These are phyloP conservation scores for Cinnamomum chago DNA, from an alignment of 164 flowering plant species.

Conservation along the genomic window DNA sequence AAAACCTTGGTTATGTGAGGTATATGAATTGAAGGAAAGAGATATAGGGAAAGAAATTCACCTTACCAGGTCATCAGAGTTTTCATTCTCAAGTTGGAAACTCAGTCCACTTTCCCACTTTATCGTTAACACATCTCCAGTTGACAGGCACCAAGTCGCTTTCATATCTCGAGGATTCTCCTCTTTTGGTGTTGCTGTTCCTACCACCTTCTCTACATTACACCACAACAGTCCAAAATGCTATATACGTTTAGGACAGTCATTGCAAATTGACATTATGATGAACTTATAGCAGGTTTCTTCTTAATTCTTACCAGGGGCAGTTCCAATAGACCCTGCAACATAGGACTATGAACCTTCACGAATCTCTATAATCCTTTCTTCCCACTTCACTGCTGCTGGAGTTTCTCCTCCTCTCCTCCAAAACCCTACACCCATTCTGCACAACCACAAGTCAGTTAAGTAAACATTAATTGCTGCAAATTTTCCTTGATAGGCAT, in stretches of 20 bases:
- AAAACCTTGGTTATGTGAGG: background rate
- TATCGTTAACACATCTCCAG: slow-evolving; percentile 64
- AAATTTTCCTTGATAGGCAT: background rate
- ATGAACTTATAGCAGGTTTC: too few relatives aligned
- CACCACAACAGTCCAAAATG: background rate
- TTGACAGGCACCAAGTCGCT: slow-evolving; percentile 70
- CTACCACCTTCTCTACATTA: slow-evolving; percentile 80
- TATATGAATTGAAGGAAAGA: background rate
- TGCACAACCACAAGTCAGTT: slow-evolving; percentile 12
- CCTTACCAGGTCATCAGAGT: slow-evolving; percentile 38
- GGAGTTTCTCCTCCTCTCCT: slow-evolving; percentile 88
- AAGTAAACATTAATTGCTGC: background rate
- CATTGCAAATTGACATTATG: background rate
- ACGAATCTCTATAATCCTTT: slow-evolving; percentile 70
- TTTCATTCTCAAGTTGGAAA: slow-evolving; percentile 39
- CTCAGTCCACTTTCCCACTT: slow-evolving; percentile 36
- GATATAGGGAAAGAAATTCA: background rate
- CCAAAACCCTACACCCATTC: slow-evolving; percentile 88
- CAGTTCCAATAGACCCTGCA: slow-evolving; percentile 77
- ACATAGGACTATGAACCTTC: slow-evolving; percentile 93
- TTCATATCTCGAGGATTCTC: slow-evolving; percentile 34
- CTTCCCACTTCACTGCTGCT: slow-evolving; percentile 63
- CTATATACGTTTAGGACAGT: background rate
- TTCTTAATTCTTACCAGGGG: slow-evolving; percentile 55
- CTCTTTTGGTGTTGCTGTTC: slow-evolving; percentile 77